Evolutionary conservation across 1,139 yeast species (phyloP), one percentile per base, ranked within the genome.

Genomic region (Debaryomyces sp.): DNA sequence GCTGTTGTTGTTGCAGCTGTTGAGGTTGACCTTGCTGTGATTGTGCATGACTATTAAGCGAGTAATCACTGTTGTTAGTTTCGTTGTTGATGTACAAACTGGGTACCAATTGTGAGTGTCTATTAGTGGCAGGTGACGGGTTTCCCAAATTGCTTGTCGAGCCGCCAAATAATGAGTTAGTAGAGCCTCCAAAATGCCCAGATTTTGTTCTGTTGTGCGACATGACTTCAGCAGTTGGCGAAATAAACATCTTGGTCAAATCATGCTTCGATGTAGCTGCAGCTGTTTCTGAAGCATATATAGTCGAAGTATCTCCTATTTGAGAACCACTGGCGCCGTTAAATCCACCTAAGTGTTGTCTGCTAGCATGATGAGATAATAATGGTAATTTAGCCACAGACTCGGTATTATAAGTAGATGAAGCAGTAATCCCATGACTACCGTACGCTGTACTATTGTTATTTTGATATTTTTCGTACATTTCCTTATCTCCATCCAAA

Each of bases 141-240:
- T 52, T 55, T 12, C 44, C 50, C 57, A 66, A 56, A 47, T 68
- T 72, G 23, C 67, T 49, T 12, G 62, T 59, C 9, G 71, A 64
- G n/a, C 63, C 68, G 17, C 61, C 67, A 32, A 63, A 43, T 10
- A 71, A 62, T 41, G 67, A 54, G 50, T 62, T 65, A 12, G 69
- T 43, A 10, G 70, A 61, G 13, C 65, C 64, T 30, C 58, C 63
- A 42, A 46, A 53, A 44, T 21, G 32, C 6, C 60, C 48, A 1
- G 76, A 64, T 46, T 63, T 66, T 40, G 53, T 61, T 39, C 75
- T 60, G 56, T 70, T 71, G 52, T 71, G 77, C 52, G 74, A 75
- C 82, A 84, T 80, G 35, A 85, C 87, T 60, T 87, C 91, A 17
- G 86, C 87, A 2, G 95, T 88, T 33, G 96, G 96, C 5, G 94